These are phyloP conservation scores for Cyathus striatus DNA, from an alignment of 768 basidiomycete species.

Conservation along the genomic window DNA sequence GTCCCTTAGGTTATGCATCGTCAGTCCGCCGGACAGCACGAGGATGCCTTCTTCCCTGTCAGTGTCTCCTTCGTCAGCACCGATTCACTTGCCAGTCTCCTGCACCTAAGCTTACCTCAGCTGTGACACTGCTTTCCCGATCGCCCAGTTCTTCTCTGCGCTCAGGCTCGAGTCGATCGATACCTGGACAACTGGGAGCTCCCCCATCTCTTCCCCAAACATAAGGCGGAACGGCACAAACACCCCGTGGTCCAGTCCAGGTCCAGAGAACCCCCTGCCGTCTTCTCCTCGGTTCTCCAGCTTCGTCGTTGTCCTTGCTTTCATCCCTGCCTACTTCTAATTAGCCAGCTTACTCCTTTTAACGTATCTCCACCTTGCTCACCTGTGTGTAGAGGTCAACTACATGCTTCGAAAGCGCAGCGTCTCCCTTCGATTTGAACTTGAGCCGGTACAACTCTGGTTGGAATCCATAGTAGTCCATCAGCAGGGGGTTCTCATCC, in stretches of 20 bases:
- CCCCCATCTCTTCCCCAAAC: slow-evolving; percentile 62
- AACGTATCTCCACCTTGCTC: slow-evolving; percentile 1
- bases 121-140: slow-evolving; percentile 56
- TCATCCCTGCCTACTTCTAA: slow-evolving; percentile 40
- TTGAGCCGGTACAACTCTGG: slow-evolving; percentile 53
- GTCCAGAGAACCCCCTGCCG: slow-evolving; percentile 58
- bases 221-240: slow-evolving; percentile 76
- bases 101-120: slow-evolving; percentile 40
- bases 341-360: not conserved
- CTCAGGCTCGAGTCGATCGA: slow-evolving; percentile 58
- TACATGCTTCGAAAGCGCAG: slow-evolving; percentile 48
- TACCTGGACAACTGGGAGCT: slow-evolving; percentile 67
- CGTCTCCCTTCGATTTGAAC: slow-evolving; percentile 66
- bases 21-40: slow-evolving; percentile 66
- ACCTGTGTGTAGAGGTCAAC: slow-evolving; percentile 58
- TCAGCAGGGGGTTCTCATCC: slow-evolving; percentile 67
- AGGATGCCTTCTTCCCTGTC: slow-evolving; percentile 55
- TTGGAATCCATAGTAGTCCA: slow-evolving; percentile 73
- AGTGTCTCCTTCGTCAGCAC: slow-evolving; percentile 19
- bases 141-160: slow-evolving; percentile 57
- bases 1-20: slow-evolving; percentile 63
- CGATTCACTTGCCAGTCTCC: slow-evolving; percentile 3
- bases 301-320: slow-evolving; percentile 42
- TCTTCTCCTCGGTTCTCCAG: slow-evolving; percentile 58
- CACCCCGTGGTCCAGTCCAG: slow-evolving; percentile 76